Percentiles rank a stretch among this genome's conserved stretches.
phyloP scores from a whole-genome alignment of 768 basidiomycete species.

The Pleurotus sapidus region DNA sequence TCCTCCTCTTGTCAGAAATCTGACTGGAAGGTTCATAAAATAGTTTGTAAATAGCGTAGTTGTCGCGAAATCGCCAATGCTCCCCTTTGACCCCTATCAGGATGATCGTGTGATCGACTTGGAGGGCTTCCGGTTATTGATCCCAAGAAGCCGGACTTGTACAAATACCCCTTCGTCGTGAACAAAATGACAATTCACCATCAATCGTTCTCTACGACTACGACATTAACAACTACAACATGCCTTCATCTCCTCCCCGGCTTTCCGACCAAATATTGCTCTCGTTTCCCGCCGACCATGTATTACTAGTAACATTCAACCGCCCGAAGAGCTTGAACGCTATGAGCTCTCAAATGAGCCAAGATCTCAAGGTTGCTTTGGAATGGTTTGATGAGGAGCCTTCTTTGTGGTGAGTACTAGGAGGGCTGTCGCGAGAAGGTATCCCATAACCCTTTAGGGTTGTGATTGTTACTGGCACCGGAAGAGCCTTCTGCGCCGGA shows the following conservation, averaged over 20 bases:
- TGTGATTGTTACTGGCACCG: slow-evolving; percentile 69
- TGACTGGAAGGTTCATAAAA: neutral
- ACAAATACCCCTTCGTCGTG: neutral
- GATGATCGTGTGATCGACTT: no score
- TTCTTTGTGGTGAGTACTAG: slow-evolving; percentile 58
- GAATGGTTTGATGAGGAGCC: slow-evolving; percentile 77
- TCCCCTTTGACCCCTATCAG: no score
- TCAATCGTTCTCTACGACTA: neutral
- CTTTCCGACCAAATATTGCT: slow-evolving; percentile 36
- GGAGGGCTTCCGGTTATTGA: neutral
- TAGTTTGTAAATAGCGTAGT: no score
- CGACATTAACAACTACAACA: neutral
- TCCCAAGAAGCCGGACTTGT: neutral
- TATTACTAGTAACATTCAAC: slow-evolving; percentile 58
- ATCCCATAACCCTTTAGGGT: slow-evolving; percentile 46
- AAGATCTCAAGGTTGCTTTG: slow-evolving; percentile 49
- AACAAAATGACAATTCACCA: neutral
- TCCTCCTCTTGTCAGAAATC: slow-evolving; percentile 25
- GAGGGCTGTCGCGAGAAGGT: slow-evolving; percentile 3
- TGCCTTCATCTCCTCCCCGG: slow-evolving; percentile 20
- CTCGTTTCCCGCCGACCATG: slow-evolving; percentile 42
- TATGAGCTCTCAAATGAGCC: slow-evolving; percentile 56
- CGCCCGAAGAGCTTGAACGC: slow-evolving; percentile 73
- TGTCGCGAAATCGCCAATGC: no score
- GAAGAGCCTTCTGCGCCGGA: slow-evolving; percentile 75